Evolutionary conservation across 345 rosid species (phyloP).

Genomic region (Angophora floribunda): DNA sequence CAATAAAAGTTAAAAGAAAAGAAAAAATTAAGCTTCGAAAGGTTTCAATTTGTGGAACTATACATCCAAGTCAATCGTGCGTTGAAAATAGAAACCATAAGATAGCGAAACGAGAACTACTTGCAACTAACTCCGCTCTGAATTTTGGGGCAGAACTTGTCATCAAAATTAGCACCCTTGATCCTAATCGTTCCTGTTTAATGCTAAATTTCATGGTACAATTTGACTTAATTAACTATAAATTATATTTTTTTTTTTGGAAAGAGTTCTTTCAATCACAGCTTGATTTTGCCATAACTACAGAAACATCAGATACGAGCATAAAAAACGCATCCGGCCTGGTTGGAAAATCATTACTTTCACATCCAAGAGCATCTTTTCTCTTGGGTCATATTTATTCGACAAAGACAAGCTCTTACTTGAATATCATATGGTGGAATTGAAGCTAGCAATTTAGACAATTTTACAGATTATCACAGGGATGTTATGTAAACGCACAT

Average conservation of each 20-base stretch:
- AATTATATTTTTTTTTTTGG: not conserved
- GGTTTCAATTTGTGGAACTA: not conserved
- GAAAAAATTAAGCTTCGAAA: fast-evolving
- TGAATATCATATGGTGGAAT: not conserved
- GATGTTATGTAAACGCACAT: not conserved
- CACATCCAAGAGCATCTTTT: not conserved
- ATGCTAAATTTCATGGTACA: not conserved
- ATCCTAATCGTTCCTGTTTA: not conserved
- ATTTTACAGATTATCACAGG: not conserved
- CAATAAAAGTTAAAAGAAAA: not conserved
- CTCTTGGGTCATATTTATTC: not conserved
- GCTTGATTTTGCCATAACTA: not conserved
- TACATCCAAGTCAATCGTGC: fast-evolving
- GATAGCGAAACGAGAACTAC: not conserved
- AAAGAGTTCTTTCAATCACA: not conserved
- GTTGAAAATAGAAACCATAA: not conserved
- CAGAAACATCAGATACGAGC: not conserved
- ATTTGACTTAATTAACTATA: not conserved
- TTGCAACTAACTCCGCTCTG: not conserved
- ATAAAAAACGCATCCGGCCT: not conserved
- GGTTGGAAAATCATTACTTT: not conserved
- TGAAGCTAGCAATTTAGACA: not conserved
- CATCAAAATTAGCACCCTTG: not conserved
- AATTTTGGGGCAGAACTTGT: not conserved
- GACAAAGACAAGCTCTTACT: not conserved